These are phyloP conservation scores for Neotropicomus parvogracilis DNA, from an alignment of 1,284 basidiomycete genomes.

Conservation along the genomic window DNA sequence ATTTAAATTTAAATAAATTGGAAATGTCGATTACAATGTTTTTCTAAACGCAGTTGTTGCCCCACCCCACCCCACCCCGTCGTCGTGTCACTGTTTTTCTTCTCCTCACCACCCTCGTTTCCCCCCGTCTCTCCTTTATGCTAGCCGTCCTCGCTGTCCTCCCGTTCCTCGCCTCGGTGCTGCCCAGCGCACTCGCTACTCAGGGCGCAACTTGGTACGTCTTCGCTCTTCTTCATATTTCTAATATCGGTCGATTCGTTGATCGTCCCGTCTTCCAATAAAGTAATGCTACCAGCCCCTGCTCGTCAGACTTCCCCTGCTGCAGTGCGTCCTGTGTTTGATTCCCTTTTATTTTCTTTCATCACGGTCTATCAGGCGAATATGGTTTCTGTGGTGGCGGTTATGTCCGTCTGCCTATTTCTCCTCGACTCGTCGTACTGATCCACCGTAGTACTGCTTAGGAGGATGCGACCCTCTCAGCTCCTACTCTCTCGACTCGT, in stretches of 20 bases:
- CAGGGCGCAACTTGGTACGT: constrained; percentile 31
- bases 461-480: constrained; percentile 79
- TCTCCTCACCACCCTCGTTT: constrained; percentile 18
- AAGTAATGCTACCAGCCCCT: constrained; percentile 54
- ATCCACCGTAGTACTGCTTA: constrained; percentile 58
- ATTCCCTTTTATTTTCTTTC: not conserved
- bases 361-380: constrained; percentile 46
- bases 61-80: no score
- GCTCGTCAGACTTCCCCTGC: constrained; percentile 60
- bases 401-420: constrained; percentile 35
- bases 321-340: constrained; percentile 49
- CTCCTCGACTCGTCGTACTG: not conserved
- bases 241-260: not conserved
- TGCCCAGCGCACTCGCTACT: constrained; percentile 16
- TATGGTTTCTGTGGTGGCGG: constrained; percentile 70
- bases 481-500: constrained; percentile 62
- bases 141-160: constrained; percentile 19
- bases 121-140: constrained; percentile 19
- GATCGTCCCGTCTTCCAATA: not conserved
- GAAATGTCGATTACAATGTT: no score
- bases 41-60: no score
- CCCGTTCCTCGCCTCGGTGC: constrained; percentile 17
- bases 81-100: not conserved
- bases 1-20: no score
- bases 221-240: not conserved